phyloP scores from a whole-genome alignment of 768 basidiomycete genomes.

The Hirschioporus abietinus region DNA sequence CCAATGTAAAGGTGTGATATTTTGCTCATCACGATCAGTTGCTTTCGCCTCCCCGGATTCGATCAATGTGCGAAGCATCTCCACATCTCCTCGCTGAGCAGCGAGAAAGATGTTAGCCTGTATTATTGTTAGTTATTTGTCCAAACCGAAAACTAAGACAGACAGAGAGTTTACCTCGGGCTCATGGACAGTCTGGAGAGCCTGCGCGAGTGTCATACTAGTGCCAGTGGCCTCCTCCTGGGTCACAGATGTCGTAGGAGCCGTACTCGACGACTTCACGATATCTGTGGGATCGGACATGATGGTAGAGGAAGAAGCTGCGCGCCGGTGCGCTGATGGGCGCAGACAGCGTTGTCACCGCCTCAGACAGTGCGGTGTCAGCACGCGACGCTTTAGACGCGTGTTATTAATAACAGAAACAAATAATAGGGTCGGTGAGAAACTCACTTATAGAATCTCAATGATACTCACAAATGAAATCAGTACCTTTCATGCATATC shows the following conservation, averaged over 20 bases:
- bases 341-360: not conserved
- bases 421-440: not conserved
- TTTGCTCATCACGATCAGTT: constrained; percentile 81
- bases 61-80: constrained; percentile 56
- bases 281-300: constrained; percentile 28
- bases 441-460: no score
- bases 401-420: not conserved
- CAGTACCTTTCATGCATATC: no score
- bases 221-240: constrained; percentile 35
- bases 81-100: constrained; percentile 82
- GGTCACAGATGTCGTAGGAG: constrained; percentile 41
- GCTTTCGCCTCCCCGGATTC: constrained; percentile 65
- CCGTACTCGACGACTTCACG: constrained; percentile 44
- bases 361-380: not conserved
- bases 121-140: constrained; percentile 7
- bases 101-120: constrained; percentile 74
- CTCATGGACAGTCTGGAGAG: constrained; percentile 30
- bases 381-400: not conserved
- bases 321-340: not conserved
- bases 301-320: constrained; percentile 4
- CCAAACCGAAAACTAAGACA: constrained; percentile 8
- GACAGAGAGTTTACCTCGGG: constrained; percentile 33
- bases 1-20: constrained; percentile 97
- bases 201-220: constrained; percentile 42
- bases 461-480: no score